A percentile compares a stretch with the other conserved stretches of the same genome.
phyloP scores from a whole-genome alignment of 495 filamentous ascomycete species.

The Barbatosphaeria neglecta region DNA sequence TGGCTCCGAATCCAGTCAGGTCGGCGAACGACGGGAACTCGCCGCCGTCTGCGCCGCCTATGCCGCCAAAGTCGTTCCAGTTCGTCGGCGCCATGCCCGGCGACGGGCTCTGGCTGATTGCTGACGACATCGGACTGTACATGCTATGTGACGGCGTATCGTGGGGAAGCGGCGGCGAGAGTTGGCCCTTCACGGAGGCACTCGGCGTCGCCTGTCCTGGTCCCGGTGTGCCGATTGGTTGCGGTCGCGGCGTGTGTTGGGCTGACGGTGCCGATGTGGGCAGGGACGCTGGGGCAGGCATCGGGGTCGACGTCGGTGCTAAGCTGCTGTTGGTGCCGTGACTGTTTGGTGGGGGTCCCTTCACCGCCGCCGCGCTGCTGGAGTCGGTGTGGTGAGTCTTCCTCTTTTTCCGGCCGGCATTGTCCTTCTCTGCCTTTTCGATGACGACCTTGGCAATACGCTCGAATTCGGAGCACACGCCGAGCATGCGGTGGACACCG shows the following conservation, averaged over 20 bases:
- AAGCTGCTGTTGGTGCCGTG: conserved; percentile 8
- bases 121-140: conserved; percentile 25
- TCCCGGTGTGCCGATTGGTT: conserved; percentile 21
- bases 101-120: conserved; percentile 17
- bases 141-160: conserved; percentile 18
- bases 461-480: conserved; percentile 88
- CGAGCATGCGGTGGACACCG: conserved; percentile 84
- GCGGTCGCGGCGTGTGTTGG: conserved; percentile 19
- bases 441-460: conserved; percentile 87
- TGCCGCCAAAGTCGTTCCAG: conserved; percentile 19
- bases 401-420: conserved; percentile 65
- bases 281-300: conserved; percentile 12
- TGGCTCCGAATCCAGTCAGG: conserved; percentile 29
- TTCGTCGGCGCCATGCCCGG: conserved; percentile 17
- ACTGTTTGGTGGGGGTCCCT: conserved; percentile 6
- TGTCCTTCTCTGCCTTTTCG: conserved; percentile 79
- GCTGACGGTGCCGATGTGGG: too few relatives aligned
- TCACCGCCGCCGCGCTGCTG: not conserved
- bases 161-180: conserved; percentile 28
- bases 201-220: conserved; percentile 14
- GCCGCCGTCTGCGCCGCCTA: conserved; percentile 5
- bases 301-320: conserved; percentile 16
- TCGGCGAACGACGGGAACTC: conserved; percentile 39
- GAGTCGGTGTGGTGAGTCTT: conserved; percentile 46
- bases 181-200: conserved; percentile 15